Percentiles rank a stretch among this genome's conserved stretches.
Evolutionary conservation across 2,329 filamentous ascomycete species (phyloP).

Genomic region (Beauveria medogensis): DNA sequence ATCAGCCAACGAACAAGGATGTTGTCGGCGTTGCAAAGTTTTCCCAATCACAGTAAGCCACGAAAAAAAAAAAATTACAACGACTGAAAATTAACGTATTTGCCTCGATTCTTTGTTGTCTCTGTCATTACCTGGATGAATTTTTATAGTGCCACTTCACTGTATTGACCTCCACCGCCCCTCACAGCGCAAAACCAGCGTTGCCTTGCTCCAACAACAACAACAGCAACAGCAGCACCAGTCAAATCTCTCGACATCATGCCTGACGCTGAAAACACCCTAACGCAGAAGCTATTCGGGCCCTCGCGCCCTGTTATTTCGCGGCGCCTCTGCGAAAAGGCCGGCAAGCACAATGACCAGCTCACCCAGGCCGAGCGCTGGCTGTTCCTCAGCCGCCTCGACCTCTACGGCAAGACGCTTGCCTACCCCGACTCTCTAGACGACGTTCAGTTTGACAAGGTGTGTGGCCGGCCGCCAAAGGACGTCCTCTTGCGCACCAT

Average conservation of each 20-base stretch:
- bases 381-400: constrained; percentile 13
- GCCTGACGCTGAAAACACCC: background rate
- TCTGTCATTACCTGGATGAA: background rate
- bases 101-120: no score
- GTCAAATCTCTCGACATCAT: background rate
- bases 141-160: background rate
- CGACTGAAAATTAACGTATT: no score
- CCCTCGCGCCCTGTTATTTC: background rate
- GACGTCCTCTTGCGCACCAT: constrained; percentile 10
- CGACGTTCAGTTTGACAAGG: constrained; percentile 7
- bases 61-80: background rate
- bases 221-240: background rate
- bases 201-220: background rate
- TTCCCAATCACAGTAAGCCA: no score
- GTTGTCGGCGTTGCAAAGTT: no score
- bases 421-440: constrained; percentile 13
- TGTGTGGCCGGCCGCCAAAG: constrained; percentile 12
- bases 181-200: background rate
- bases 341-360: constrained; percentile 10
- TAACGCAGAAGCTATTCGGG: background rate
- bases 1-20: no score
- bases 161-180: background rate
- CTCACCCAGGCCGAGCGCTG: constrained; percentile 14
- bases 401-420: constrained; percentile 13
- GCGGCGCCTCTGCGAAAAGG: constrained; percentile 14